phyloP scores from a whole-genome alignment of 225 moss, liverwort and hornwort species.

The Marchantia polymorpha region DNA sequence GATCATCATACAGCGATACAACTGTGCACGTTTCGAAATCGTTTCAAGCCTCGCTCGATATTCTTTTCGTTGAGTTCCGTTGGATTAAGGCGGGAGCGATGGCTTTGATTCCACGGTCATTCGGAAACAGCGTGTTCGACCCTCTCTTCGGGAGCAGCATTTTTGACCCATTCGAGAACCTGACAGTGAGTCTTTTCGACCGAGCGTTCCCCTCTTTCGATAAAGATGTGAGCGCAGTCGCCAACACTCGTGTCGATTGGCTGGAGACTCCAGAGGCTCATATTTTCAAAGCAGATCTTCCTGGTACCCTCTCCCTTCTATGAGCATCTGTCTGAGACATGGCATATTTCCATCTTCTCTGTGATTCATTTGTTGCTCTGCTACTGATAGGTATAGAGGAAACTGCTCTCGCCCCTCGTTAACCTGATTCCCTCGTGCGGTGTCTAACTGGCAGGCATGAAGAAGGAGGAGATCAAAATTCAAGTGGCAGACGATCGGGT shows the following conservation, averaged over 20 bases:
- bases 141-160: not conserved
- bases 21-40: too few species aligned
- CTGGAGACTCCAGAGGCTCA: constrained; percentile 35
- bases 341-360: too few species aligned
- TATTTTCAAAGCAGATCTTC: constrained; percentile 38
- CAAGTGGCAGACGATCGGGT: constrained; percentile 40
- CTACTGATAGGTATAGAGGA: too few species aligned
- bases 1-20: too few species aligned
- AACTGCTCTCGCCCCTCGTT: too few species aligned
- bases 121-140: too few species aligned
- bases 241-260: constrained; percentile 34
- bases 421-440: not conserved
- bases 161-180: not conserved
- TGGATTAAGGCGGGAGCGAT: too few species aligned
- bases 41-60: too few species aligned
- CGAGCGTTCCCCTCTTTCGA: constrained; percentile 12
- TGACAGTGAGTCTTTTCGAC: not conserved
- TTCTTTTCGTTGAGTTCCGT: too few species aligned
- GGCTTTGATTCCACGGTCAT: too few species aligned
- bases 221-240: constrained; percentile 27
- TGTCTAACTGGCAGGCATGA: constrained; percentile 40
- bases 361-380: too few species aligned
- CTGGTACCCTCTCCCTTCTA: constrained; percentile 4
- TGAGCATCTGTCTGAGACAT: too few species aligned
- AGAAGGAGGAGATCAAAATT: constrained; percentile 57